Percentiles rank a stretch among this genome's conserved stretches.
Evolutionary conservation across 78 protist species (phyloP).

Genomic region (Dictyostelium brefeldianum): DNA sequence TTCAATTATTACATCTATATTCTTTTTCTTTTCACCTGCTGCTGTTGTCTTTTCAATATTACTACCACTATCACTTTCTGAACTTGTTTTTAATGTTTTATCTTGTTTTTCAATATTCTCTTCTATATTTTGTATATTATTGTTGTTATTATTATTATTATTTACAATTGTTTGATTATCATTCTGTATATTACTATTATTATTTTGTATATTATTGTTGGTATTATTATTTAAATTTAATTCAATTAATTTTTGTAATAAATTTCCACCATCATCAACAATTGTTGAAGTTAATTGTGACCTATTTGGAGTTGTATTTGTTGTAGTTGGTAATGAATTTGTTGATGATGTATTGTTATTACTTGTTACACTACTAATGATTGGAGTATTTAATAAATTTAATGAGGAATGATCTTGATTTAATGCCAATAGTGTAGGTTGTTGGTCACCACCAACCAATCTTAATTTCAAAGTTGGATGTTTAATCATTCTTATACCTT

Average conservation of each 20-base stretch:
- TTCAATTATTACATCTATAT: not conserved
- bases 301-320: constrained; percentile 1
- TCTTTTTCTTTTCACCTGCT: not conserved
- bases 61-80: not conserved
- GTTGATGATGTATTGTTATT: not conserved
- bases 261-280: constrained; percentile 1
- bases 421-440: not conserved
- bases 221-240: not conserved
- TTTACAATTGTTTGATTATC: not conserved
- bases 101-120: not conserved
- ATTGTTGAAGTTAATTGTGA: not conserved
- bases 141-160: constrained; percentile 10
- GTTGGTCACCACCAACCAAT: constrained; percentile 27
- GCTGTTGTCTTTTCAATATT: not conserved
- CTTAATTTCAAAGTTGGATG: constrained; percentile 72
- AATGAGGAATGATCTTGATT: not conserved
- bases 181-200: not conserved
- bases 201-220: not conserved
- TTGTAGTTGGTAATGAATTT: not conserved
- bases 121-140: not conserved
- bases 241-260: constrained; percentile 17
- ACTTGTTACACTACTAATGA: not conserved
- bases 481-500: constrained; percentile 74
- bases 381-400: not conserved
- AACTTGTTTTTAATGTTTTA: not conserved